Evolutionary conservation across 805 yeast genomes (phyloP).

Genomic region (Candida pseudoglaebosa): DNA sequence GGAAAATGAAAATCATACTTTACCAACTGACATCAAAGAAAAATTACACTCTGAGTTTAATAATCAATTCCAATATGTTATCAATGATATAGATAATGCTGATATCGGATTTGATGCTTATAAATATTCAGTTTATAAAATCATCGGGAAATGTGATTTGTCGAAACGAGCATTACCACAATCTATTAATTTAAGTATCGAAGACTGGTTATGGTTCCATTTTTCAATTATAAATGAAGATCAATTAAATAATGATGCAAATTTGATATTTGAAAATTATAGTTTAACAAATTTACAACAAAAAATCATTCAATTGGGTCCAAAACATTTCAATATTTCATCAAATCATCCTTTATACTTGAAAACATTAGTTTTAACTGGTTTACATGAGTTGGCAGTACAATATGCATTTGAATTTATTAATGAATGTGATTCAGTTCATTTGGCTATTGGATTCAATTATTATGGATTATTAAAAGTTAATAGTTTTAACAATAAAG

Average conservation of each 20-base stretch:
- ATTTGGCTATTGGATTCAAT: slow-evolving; percentile 76
- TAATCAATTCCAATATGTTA: slow-evolving; percentile 67
- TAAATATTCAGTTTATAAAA: slow-evolving; percentile 84
- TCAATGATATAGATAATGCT: slow-evolving; percentile 35
- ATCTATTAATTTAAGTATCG: slow-evolving; percentile 71
- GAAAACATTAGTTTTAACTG: slow-evolving; percentile 68
- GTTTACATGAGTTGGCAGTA: slow-evolving; percentile 78
- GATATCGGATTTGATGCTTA: slow-evolving; percentile 71
- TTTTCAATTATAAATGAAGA: slow-evolving; percentile 65
- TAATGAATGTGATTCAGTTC: slow-evolving; percentile 84
- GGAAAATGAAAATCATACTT: slow-evolving; percentile 47
- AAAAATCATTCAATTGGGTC: slow-evolving; percentile 66
- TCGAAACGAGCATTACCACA: slow-evolving; percentile 63
- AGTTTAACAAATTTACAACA: slow-evolving; percentile 71
- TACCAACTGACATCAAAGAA: slow-evolving; percentile 65
- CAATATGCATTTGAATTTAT: slow-evolving; percentile 53
- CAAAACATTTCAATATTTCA: slow-evolving; percentile 62
- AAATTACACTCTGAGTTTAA: slow-evolving; percentile 76
- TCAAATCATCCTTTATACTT: slow-evolving; percentile 67
- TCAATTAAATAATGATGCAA: slow-evolving; percentile 41
- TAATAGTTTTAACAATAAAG: slow-evolving; percentile 25
- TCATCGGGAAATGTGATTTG: slow-evolving; percentile 85
- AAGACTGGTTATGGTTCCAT: slow-evolving; percentile 97
- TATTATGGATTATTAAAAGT: slow-evolving; percentile 67
- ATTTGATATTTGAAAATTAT: slow-evolving; percentile 66